A percentile compares a stretch with the other conserved stretches of the same genome.
Conservation (phyloP, 169 alveolate genomes). For the Cryptosporidium ubiquitum region DNA sequence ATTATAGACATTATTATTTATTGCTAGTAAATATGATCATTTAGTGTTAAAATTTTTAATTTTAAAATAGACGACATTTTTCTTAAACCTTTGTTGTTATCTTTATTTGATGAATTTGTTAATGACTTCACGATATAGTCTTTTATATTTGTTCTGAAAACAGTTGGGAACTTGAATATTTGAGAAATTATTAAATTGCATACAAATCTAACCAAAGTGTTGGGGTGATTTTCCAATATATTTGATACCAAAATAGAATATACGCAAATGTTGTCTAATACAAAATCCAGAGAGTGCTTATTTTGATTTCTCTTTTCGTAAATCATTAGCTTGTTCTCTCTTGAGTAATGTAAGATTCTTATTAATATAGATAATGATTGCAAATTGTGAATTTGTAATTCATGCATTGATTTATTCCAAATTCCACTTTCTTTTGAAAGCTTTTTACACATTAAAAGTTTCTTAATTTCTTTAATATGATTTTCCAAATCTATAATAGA, state of each 20-base stretch:
- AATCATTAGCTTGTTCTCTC: conserved; percentile 30
- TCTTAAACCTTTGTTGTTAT: conserved; percentile 26
- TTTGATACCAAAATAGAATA: conserved; percentile 29
- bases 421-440: neutral
- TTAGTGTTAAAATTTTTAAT: conserved; percentile 16
- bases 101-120: conserved; percentile 15
- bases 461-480: conserved; percentile 4
- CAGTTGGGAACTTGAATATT: conserved; percentile 51
- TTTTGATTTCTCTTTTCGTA: conserved; percentile 10
- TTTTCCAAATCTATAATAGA: neutral
- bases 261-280: conserved; percentile 22
- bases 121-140: conserved; percentile 14
- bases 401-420: conserved; percentile 7
- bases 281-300: conserved; percentile 23
- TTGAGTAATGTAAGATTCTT: conserved; percentile 42
- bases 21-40: conserved; percentile 42
- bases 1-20: neutral
- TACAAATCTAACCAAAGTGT: conserved; percentile 27
- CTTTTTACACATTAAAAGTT: neutral
- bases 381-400: conserved; percentile 22
- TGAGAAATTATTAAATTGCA: conserved; percentile 41
- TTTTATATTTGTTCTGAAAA: conserved; percentile 52
- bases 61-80: conserved; percentile 35
- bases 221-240: conserved; percentile 42
- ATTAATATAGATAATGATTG: conserved; percentile 36